These are phyloP conservation scores for Brassica nigra DNA, from an alignment of 345 rosid genomes.

Conservation along the genomic window DNA sequence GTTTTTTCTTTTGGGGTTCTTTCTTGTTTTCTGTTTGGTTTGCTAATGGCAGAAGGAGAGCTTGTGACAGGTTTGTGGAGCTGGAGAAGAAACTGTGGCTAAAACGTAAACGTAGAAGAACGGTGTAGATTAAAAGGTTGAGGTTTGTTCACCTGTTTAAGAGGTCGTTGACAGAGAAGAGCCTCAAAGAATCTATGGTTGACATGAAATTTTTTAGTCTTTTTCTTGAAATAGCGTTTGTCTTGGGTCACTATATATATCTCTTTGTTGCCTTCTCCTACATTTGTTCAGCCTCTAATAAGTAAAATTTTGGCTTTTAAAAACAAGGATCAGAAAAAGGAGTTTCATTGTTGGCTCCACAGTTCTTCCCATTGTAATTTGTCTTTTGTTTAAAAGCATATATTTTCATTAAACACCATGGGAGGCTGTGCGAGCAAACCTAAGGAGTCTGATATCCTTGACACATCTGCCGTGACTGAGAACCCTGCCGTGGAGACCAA, in stretches of 20 bases:
- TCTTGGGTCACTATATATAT: constrained; percentile 29
- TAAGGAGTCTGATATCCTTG: constrained; percentile 42
- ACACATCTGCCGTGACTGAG: constrained; percentile 23
- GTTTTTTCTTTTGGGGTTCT: no score
- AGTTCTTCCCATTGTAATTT: constrained; percentile 36
- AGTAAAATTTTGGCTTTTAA: constrained; percentile 23
- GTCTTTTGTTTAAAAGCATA: constrained; percentile 6
- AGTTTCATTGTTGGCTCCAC: constrained; percentile 40
- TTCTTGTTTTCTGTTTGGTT: background rate
- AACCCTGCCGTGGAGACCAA: constrained; percentile 30
- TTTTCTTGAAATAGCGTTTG: constrained; percentile 36
- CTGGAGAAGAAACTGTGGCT: background rate
- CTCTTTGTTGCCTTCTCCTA: constrained; percentile 22
- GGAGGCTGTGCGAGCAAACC: constrained; percentile 50
- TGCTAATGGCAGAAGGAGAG: background rate
- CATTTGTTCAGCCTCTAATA: constrained; percentile 40
- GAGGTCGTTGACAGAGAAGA: constrained; percentile 34
- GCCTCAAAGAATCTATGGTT: constrained; percentile 34
- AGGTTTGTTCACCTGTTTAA: background rate
- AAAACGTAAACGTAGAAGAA: constrained; percentile 3
- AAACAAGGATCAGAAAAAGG: constrained; percentile 31
- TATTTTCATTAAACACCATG: constrained; percentile 24
- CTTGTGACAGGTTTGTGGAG: background rate
- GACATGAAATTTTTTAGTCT: constrained; percentile 30
- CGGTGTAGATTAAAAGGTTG: constrained; percentile 9